A percentile compares a stretch with the other conserved stretches of the same genome.
Conservation (phyloP, 352 stramenopile genomes). For the Plasmopara muralis region DNA sequence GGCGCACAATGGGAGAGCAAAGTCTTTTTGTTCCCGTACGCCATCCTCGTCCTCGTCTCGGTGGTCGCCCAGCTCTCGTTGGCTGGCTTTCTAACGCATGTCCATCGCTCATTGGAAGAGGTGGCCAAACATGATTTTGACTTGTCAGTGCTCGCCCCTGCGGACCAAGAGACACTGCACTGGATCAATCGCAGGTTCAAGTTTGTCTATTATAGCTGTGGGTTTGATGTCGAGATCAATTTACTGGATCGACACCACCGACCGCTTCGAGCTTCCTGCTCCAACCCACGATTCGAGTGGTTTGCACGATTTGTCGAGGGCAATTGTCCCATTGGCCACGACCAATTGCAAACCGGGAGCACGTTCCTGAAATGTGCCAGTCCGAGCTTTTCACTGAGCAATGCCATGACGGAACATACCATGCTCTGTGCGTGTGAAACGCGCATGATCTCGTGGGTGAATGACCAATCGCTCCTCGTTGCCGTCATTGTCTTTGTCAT, state of each 20-base stretch:
- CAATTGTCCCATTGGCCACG: conserved; percentile 58
- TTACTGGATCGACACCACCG: conserved; percentile 31
- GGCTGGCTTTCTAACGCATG: conserved; percentile 73
- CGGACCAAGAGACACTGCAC: conserved; percentile 56
- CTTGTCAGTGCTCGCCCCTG: conserved; percentile 40
- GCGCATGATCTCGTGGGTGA: conserved; percentile 71
- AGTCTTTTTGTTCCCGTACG: conserved; percentile 78
- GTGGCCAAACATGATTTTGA: conserved; percentile 68
- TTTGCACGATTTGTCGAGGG: conserved; percentile 66
- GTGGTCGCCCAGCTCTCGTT: conserved; percentile 72
- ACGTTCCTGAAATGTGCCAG: conserved; percentile 68
- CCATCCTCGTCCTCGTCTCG: conserved; percentile 69
- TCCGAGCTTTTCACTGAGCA: conserved; percentile 48
- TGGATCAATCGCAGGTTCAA: conserved; percentile 79
- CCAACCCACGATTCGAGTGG: conserved; percentile 54
- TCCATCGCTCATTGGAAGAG: conserved; percentile 63
- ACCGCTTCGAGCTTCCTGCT: conserved; percentile 44
- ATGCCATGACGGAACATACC: conserved; percentile 65
- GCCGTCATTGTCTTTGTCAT: conserved; percentile 75
- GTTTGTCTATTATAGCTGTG: conserved; percentile 66
- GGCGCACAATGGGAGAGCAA: conserved; percentile 84
- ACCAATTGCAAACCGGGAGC: conserved; percentile 46
- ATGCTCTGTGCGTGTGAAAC: conserved; percentile 81
- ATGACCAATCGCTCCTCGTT: conserved; percentile 73
- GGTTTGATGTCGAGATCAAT: conserved; percentile 58